Evolutionary conservation across 2,329 filamentous ascomycete species (phyloP).

Genomic region (Sarocladium strictum): DNA sequence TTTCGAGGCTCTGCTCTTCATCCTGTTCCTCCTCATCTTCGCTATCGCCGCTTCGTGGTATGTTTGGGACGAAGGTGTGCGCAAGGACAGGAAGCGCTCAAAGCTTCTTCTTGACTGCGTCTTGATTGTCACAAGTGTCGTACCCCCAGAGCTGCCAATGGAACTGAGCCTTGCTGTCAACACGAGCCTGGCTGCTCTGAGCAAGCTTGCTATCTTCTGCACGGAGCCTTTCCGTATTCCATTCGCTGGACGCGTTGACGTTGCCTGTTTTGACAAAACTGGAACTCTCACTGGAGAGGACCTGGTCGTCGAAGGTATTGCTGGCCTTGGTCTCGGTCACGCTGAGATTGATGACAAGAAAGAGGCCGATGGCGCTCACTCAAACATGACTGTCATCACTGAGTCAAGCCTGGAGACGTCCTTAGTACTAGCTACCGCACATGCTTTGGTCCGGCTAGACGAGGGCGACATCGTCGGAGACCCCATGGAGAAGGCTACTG

Average conservation of each 20-base stretch:
- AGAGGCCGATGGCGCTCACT: conserved; percentile 78
- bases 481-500: conserved; percentile 97
- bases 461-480: conserved; percentile 97
- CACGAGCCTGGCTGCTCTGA: conserved; percentile 88
- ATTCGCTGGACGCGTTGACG: conserved; percentile 88
- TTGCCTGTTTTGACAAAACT: conserved; percentile 98
- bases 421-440: conserved; percentile 87
- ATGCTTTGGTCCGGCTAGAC: conserved; percentile 91
- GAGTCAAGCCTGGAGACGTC: conserved; percentile 76
- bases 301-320: conserved; percentile 93
- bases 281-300: conserved; percentile 96
- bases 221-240: conserved; percentile 98
- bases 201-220: conserved; percentile 95
- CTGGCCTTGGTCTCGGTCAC: conserved; percentile 72
- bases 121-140: conserved; percentile 95
- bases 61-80: conserved; percentile 95
- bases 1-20: conserved; percentile 91
- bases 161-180: conserved; percentile 96
- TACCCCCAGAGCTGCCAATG: conserved; percentile 98
- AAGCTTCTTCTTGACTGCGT: conserved; percentile 96
- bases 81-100: conserved; percentile 89
- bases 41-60: conserved; percentile 98
- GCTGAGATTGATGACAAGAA: conserved; percentile 56
- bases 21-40: conserved; percentile 92
- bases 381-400: conserved; percentile 65